A percentile compares a stretch with the other conserved stretches of the same genome.
These are phyloP conservation scores for Ambrosia artemisiifolia DNA, from an alignment of 129 eudicot species.

Conservation along the genomic window DNA sequence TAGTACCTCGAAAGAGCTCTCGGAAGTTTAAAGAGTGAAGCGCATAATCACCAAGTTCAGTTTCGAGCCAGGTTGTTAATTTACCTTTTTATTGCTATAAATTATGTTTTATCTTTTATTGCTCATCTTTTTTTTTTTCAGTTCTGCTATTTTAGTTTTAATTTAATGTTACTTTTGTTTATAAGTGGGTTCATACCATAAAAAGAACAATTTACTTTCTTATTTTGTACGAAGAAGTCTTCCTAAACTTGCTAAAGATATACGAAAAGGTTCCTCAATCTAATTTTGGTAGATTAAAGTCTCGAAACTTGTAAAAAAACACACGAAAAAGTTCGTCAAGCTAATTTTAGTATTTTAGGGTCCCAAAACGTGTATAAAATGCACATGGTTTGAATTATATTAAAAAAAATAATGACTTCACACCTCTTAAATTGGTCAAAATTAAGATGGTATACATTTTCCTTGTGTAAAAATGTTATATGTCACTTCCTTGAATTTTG, in stretches of 20 bases:
- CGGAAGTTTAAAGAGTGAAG: constrained; percentile 52
- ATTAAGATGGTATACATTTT: no score
- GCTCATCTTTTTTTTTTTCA: background rate
- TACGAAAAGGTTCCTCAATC: no score
- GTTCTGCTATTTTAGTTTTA: background rate
- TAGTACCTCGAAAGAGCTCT: constrained; percentile 61
- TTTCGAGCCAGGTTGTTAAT: constrained; percentile 38
- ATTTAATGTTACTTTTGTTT: background rate
- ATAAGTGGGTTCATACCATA: background rate
- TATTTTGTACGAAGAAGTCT: no score
- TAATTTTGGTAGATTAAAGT: no score
- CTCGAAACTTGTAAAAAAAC: no score
- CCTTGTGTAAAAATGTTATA: no score
- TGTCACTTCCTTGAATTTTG: no score
- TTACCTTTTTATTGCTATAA: background rate
- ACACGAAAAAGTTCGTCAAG: no score
- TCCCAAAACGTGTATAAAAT: no score
- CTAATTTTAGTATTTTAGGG: no score
- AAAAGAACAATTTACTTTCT: no score
- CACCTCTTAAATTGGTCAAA: background rate
- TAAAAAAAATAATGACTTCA: background rate
- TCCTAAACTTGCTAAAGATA: no score
- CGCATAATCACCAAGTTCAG: constrained; percentile 37
- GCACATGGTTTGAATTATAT: background rate
- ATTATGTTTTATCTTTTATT: background rate